Evolutionary conservation across 805 yeast genomes (phyloP), one percentile per base, ranked within the genome.

Genomic region (Vanderwaltozyma verrucispora): DNA sequence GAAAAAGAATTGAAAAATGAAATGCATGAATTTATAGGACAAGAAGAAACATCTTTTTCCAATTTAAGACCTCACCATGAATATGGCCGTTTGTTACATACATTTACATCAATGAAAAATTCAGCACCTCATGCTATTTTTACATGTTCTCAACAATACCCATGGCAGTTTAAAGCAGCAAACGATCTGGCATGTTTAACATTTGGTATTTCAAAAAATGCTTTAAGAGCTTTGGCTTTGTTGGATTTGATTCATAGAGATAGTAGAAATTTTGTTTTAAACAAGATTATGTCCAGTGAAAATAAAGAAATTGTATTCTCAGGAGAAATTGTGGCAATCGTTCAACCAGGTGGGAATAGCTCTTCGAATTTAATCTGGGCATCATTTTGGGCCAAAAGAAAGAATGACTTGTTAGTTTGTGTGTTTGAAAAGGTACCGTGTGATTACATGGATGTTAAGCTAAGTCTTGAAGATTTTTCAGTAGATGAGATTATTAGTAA

Each of bases 111-210:
- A 0, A 77, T 82, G 2, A 86, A 82, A 48, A 79, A 77, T 41
- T 64, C 80, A 0, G 66, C 75, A 1, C 89, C 89, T 10, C 92
- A 85, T 51, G 92, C 95, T 0, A 79, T 87, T 11, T 79, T 88
- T 55, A 85, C 95, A 0, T 83, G 94, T 34, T 76, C 75, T 2
- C 63, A 72, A 18, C 74, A 71, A 12, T 69, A 72, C 33, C 96
- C 96, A 1, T 88, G 92, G 88, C 62, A 67, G 20, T 71, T 88
- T 35, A 75, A 74, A 50, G 88, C 94, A 6, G 86, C 94, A 13
- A 88, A 89, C 54, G 96, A 88, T 59, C 65, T 87, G 46, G 94
- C 95, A 0, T 83, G 94, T 52, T 66, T 86, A 41, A 76, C 84
- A 64, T 83, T 88, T 60, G 96, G 96, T 14, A 75, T 83, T 3